phyloP scores from a whole-genome alignment of 345 rosid species.

The Populus ilicifolia region DNA sequence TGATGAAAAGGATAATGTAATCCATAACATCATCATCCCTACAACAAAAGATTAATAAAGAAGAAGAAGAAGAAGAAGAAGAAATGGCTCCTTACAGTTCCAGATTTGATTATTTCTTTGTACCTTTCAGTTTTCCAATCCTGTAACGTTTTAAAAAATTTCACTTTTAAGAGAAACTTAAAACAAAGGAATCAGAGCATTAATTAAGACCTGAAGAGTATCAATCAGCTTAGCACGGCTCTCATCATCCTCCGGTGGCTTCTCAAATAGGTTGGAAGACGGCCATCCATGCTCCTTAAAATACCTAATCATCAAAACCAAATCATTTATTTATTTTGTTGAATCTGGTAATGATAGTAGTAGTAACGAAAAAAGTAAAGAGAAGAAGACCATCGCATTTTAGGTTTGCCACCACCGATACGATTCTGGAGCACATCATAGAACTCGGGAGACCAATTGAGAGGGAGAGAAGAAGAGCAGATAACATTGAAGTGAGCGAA shows the following conservation, averaged over 20 bases:
- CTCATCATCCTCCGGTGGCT: slow-evolving; percentile 59
- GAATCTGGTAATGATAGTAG: not conserved
- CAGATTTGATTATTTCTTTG: slow-evolving; percentile 85
- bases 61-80: not conserved
- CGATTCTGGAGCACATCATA: slow-evolving; percentile 81
- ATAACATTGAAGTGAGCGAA: slow-evolving; percentile 77
- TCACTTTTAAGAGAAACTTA: not conserved
- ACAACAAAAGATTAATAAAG: not conserved
- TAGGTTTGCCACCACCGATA: slow-evolving; percentile 93
- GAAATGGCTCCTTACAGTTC: slow-evolving; percentile 57
- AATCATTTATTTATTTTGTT: too few species aligned
- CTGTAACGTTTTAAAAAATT: slow-evolving; percentile 32
- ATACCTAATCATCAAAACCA: slow-evolving; percentile 46
- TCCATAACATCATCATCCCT: not conserved
- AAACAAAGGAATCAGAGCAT: not conserved
- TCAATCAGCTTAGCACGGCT: slow-evolving; percentile 71
- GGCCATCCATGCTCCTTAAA: slow-evolving; percentile 96
- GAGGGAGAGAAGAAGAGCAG: slow-evolving; percentile 48
- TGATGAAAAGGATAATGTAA: slow-evolving; percentile 23
- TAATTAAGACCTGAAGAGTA: slow-evolving; percentile 58
- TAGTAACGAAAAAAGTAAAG: not conserved
- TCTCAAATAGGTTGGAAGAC: slow-evolving; percentile 51
- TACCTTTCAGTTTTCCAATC: slow-evolving; percentile 98
- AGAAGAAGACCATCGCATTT: slow-evolving; percentile 71
- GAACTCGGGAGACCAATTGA: slow-evolving; percentile 67